phyloP scores from a whole-genome alignment of 2,329 filamentous ascomycete genomes.

The Botrytis pseudocinerea region DNA sequence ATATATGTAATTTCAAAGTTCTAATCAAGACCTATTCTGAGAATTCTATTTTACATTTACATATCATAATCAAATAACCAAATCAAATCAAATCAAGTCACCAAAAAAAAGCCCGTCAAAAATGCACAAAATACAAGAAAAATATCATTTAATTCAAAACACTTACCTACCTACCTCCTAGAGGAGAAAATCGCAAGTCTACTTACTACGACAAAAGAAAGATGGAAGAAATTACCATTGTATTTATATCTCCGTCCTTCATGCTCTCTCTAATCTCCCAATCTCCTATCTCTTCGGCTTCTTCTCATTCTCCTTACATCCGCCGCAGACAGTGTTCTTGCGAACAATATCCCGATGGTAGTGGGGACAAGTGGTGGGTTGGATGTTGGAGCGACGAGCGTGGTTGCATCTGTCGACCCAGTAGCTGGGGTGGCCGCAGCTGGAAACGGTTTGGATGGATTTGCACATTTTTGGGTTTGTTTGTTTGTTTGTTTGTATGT shows the following conservation, averaged over 20 bases:
- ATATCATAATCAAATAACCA: background rate
- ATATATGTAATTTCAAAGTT: background rate
- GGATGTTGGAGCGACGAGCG: background rate
- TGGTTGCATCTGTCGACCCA: background rate
- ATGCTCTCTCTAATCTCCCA: background rate
- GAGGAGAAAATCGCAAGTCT: background rate
- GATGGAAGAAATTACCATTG: background rate
- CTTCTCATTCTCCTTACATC: background rate
- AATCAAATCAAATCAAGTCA: background rate
- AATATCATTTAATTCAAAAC: background rate
- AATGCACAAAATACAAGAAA: background rate
- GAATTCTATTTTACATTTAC: background rate
- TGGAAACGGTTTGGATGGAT: background rate
- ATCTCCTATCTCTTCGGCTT: background rate
- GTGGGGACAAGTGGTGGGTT: background rate
- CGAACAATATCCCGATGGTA: background rate
- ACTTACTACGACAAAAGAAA: background rate
- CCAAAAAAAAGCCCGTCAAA: background rate
- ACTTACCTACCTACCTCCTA: background rate
- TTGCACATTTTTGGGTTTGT: background rate
- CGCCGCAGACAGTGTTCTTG: background rate
- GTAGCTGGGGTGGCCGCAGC: background rate
- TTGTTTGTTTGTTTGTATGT: background rate
- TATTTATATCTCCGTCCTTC: background rate
- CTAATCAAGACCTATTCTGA: background rate